A percentile compares a stretch with the other conserved stretches of the same genome.
Conservation (phyloP, 164 flowering plant species). For the Cinnamomum chago region DNA sequence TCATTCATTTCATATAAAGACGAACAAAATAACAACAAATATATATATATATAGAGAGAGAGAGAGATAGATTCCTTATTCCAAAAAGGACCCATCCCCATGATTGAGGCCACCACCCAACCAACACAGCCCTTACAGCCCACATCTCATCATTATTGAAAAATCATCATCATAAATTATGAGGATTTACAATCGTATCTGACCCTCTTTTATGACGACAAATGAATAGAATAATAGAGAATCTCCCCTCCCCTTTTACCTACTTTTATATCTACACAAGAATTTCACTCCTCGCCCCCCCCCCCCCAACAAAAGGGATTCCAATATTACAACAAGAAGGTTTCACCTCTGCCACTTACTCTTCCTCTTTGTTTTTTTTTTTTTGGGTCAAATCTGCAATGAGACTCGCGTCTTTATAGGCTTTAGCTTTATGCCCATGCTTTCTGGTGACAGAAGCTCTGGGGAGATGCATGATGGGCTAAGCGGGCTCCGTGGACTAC, state of each 20-base stretch:
- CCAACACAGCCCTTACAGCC: no score
- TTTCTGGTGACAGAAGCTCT: constrained; percentile 90
- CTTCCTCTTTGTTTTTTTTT: no score
- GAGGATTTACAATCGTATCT: constrained; percentile 23
- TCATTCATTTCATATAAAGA: background rate
- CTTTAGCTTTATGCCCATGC: constrained; percentile 95
- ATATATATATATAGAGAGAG: background rate
- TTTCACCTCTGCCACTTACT: background rate
- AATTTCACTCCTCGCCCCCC: background rate
- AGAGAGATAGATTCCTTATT: background rate
- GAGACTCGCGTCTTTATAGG: constrained; percentile 80
- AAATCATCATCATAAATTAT: constrained; percentile 27
- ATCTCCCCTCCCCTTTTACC: constrained; percentile 5
- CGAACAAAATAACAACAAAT: no score
- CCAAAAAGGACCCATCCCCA: no score
- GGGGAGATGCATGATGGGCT: constrained; percentile 89
- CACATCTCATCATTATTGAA: no score
- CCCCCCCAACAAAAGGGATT: background rate
- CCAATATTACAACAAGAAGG: no score
- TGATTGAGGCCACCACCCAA: no score
- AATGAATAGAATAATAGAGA: constrained; percentile 44
- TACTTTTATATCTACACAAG: constrained; percentile 4
- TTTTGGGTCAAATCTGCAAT: background rate
- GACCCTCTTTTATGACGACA: constrained; percentile 30
- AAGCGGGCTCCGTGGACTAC: constrained; percentile 87